Percentiles rank a stretch among this genome's conserved stretches.
Conservation (phyloP, 768 basidiomycete species). For the Leccinum sublutescens region DNA sequence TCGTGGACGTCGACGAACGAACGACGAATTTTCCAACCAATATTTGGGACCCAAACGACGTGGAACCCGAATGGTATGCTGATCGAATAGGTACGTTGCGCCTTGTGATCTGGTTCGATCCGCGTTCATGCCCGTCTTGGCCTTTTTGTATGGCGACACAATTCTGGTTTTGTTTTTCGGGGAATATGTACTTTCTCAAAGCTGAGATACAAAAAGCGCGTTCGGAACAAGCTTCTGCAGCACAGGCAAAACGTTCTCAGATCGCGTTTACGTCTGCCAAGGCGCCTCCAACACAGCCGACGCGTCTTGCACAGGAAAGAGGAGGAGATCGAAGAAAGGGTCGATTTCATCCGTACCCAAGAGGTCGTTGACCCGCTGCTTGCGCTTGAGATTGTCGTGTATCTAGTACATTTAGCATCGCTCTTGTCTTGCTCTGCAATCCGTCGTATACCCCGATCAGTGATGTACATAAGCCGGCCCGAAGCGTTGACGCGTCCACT, state of each 20-base stretch:
- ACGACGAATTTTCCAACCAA: slow-evolving; percentile 74
- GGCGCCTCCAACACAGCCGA: slow-evolving; percentile 8
- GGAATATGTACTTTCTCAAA: slow-evolving; percentile 32
- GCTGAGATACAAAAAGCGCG: slow-evolving; percentile 62
- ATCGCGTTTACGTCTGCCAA: slow-evolving; percentile 57
- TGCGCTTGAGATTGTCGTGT: not conserved
- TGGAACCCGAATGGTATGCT: slow-evolving; percentile 71
- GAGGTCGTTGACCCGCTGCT: slow-evolving; percentile 18
- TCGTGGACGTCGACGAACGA: slow-evolving; percentile 87
- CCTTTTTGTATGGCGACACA: not conserved
- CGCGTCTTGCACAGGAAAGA: slow-evolving; percentile 18
- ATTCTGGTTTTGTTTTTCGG: not conserved
- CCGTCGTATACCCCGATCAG: not conserved
- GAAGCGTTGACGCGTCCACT: not conserved
- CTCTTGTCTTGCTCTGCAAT: slow-evolving; percentile 6
- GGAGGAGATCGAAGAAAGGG: slow-evolving; percentile 18
- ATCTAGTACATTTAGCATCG: slow-evolving; percentile 15
- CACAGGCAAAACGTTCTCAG: slow-evolving; percentile 56
- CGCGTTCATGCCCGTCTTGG: slow-evolving; percentile 28
- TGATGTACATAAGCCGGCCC: slow-evolving; percentile 18
- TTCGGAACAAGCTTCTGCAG: slow-evolving; percentile 55
- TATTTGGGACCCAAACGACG: slow-evolving; percentile 71
- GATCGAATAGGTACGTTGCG: slow-evolving; percentile 68
- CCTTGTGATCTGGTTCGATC: slow-evolving; percentile 12
- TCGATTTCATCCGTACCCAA: slow-evolving; percentile 31